Evolutionary conservation across 116 monocot species (phyloP).

Genomic region (Trichopus zeylanicus): DNA sequence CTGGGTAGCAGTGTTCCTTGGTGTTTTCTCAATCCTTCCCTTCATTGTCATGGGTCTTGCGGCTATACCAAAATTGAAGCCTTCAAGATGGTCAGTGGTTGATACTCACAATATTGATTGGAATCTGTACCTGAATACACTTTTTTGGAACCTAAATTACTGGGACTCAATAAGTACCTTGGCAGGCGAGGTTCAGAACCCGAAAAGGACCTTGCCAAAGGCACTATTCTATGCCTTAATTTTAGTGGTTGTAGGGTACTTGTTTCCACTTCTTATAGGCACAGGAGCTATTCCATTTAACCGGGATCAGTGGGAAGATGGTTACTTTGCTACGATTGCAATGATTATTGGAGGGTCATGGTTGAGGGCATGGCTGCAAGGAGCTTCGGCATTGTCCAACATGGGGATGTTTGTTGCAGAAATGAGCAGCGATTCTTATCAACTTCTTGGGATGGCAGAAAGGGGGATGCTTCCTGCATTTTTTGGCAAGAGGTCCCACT

Average conservation of each 20-base stretch:
- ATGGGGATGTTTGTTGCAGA: constrained; percentile 86
- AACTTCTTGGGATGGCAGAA: constrained; percentile 85
- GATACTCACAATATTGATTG: constrained; percentile 43
- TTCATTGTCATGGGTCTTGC: constrained; percentile 61
- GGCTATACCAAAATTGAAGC: constrained; percentile 39
- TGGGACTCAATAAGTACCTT: constrained; percentile 80
- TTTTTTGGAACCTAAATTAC: constrained; percentile 85
- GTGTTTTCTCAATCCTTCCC: constrained; percentile 58
- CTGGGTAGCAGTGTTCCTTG: constrained; percentile 59
- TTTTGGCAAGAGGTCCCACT: constrained; percentile 49
- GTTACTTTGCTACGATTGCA: constrained; percentile 66
- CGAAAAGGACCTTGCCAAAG: constrained; percentile 58
- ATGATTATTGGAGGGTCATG: constrained; percentile 57
- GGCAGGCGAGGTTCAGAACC: constrained; percentile 63
- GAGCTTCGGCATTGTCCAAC: constrained; percentile 66
- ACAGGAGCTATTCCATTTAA: constrained; percentile 57
- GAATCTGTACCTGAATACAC: constrained; percentile 71
- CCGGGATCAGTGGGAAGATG: constrained; percentile 60
- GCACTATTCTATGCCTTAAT: constrained; percentile 64
- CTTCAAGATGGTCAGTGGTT: constrained; percentile 48
- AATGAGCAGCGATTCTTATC: constrained; percentile 83
- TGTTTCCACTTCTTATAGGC: constrained; percentile 60
- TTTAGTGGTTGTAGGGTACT: constrained; percentile 47
- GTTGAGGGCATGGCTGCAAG: constrained; percentile 70
- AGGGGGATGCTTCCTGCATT: constrained; percentile 77